Base-by-base conservation (phyloP, 805 yeast genomes). In the Kluyveromyces dobzhanskii region DNA sequence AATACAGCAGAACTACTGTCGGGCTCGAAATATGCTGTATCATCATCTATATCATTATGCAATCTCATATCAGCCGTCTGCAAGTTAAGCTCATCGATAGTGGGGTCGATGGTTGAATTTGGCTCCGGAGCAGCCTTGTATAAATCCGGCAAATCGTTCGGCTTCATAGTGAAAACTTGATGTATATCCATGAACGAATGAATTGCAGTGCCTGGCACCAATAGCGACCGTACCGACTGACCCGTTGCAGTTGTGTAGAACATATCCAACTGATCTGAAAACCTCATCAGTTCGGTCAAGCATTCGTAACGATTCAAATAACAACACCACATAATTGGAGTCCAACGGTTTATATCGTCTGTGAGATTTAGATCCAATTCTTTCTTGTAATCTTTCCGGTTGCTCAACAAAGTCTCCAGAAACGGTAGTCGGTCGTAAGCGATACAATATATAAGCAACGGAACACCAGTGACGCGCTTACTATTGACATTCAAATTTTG, bases 301-400 rank as follows among this genome's bases (percentile, higher is more conserved):
- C 80, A 67, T 10, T 70, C 67, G 42, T 71, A 57, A 39, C 75
- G 74, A 39, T 76, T 72, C 47, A 79, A 67, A 48, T 78, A 72
- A 3, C 85, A 75, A 0, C 94, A 88, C 95, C 95, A 85, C 92
- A 84, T 85, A 32, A 84, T 58, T 9, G 95, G 85, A 0, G 85
- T 72, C 57, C 75, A 78, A 2, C 73, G 67, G 17, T 73, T 54
- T 17, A 74, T 40, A 2, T 67, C 61, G 48, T 80, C 88, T 7
- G 58, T 50, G 27, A 62, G 47, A 48, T 78, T 78, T 6, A 74
- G 67, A 48, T 75, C 76, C 4, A 54, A 28, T 66, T 57, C 50
- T 31, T 67, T 62, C 18, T 60, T 57, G 4, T 45, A 37, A 17
- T 65, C 6, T 16, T 16, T 9, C 14, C 21, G n/a, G 17, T 17